Evolutionary conservation across 2,329 filamentous ascomycete species (phyloP).

Genomic region (Colletotrichum godetiae): DNA sequence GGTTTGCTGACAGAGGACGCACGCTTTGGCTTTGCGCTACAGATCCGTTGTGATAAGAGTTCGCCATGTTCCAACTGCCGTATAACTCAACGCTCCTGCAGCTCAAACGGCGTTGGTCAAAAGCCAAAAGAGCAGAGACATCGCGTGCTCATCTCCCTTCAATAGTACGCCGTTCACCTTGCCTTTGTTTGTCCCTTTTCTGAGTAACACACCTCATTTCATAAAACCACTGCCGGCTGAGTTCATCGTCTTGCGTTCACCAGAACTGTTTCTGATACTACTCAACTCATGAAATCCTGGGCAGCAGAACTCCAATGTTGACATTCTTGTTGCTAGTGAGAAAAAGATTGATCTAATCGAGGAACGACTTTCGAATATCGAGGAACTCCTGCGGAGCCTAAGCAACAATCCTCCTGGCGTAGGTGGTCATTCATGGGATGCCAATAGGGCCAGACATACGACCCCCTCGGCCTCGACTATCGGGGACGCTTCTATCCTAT

Average conservation of each 20-base stretch:
- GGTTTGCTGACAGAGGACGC: constrained; percentile 30
- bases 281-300: not conserved
- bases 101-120: constrained; percentile 65
- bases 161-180: constrained; percentile 61
- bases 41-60: constrained; percentile 71
- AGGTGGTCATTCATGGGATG: constrained; percentile 14
- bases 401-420: constrained; percentile 41
- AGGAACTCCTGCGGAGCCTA: constrained; percentile 54
- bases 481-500: constrained; percentile 31
- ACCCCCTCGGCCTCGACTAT: constrained; percentile 38
- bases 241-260: not conserved
- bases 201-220: not conserved
- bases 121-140: constrained; percentile 66
- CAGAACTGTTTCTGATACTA: not conserved
- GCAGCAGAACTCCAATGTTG: not conserved
- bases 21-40: constrained; percentile 14
- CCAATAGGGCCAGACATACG: constrained; percentile 34
- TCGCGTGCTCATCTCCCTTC: constrained; percentile 68
- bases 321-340: constrained; percentile 51
- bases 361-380: constrained; percentile 56
- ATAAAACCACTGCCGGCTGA: not conserved
- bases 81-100: constrained; percentile 63
- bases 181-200: not conserved
- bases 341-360: constrained; percentile 64
- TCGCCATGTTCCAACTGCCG: constrained; percentile 69